Conservation (phyloP, 2,329 filamentous ascomycete genomes). For the Gliomastix tumulicola region DNA sequence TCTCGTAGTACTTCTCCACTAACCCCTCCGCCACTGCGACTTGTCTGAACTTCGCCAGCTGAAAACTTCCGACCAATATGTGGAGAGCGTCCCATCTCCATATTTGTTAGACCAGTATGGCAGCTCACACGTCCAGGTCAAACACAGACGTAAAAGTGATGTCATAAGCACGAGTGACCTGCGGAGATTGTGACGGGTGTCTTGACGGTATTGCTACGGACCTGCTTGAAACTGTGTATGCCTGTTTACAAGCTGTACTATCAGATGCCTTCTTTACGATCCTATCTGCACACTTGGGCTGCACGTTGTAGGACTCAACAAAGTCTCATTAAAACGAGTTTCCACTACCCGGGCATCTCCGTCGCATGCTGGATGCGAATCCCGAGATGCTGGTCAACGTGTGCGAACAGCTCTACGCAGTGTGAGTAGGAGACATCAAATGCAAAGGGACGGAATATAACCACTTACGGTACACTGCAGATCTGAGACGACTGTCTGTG, state of each 20-base stretch:
- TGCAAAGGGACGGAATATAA: background rate
- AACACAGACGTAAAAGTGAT: background rate
- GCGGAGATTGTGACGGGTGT: background rate
- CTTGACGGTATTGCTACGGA: background rate
- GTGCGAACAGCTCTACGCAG: conserved; percentile 1
- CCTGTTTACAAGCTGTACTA: background rate
- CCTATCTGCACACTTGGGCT: background rate
- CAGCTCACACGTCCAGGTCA: too few relatives aligned
- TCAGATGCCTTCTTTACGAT: background rate
- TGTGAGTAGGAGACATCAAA: background rate
- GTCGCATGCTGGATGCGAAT: background rate
- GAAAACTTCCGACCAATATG: too few relatives aligned
- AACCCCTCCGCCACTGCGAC: too few relatives aligned
- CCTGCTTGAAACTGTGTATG: background rate
- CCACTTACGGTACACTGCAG: background rate
- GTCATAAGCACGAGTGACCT: background rate
- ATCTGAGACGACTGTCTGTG: background rate
- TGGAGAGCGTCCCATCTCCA: too few relatives aligned
- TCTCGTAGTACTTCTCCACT: too few relatives aligned
- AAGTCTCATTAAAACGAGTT: background rate
- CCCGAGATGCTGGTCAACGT: conserved; percentile 1
- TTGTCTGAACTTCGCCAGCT: too few relatives aligned
- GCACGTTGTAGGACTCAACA: background rate
- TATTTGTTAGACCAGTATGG: too few relatives aligned
- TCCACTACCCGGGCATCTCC: background rate